Evolutionary conservation across 164 flowering plant species (phyloP).

Genomic region (Magnolia kwangsiensis): DNA sequence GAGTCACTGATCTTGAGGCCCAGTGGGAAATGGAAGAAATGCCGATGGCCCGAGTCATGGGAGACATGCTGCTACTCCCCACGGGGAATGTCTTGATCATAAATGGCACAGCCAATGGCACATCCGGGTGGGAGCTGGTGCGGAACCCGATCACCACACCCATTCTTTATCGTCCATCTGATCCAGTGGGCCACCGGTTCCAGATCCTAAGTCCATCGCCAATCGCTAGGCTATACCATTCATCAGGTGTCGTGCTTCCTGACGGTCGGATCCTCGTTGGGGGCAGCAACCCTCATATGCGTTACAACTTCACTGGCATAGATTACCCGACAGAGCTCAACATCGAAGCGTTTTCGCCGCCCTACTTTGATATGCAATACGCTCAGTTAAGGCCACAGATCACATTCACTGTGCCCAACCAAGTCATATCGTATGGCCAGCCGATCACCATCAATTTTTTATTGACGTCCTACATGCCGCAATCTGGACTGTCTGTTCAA

Average conservation of each 20-base stretch:
- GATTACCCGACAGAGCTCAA: constrained; percentile 75
- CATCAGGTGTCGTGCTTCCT: constrained; percentile 54
- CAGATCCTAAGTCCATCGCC: constrained; percentile 38
- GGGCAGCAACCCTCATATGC: constrained; percentile 77
- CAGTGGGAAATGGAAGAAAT: too few relatives aligned
- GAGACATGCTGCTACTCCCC: too few relatives aligned
- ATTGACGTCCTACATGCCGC: constrained; percentile 19
- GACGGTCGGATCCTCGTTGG: constrained; percentile 86
- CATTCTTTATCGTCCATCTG: constrained; percentile 43
- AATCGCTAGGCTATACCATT: constrained; percentile 77
- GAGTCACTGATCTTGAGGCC: too few relatives aligned
- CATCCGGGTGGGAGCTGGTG: constrained; percentile 73
- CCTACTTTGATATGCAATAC: constrained; percentile 33
- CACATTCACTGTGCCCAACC: constrained; percentile 24
- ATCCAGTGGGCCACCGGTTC: constrained; percentile 37
- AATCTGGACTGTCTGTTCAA: constrained; percentile 30
- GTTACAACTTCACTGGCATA: constrained; percentile 47
- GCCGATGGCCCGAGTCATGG: too few relatives aligned
- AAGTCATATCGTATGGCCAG: constrained; percentile 30
- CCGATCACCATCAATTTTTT: constrained; percentile 34
- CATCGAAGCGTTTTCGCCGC: constrained; percentile 66
- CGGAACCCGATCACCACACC: constrained; percentile 53
- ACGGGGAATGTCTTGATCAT: too few relatives aligned
- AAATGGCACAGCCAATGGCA: too few relatives aligned
- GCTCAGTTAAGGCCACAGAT: constrained; percentile 42